Percentiles rank a stretch among this genome's conserved stretches.
These are phyloP conservation scores for Sphaerosporella brunnea DNA, from an alignment of 495 filamentous ascomycete species.

Conservation along the genomic window DNA sequence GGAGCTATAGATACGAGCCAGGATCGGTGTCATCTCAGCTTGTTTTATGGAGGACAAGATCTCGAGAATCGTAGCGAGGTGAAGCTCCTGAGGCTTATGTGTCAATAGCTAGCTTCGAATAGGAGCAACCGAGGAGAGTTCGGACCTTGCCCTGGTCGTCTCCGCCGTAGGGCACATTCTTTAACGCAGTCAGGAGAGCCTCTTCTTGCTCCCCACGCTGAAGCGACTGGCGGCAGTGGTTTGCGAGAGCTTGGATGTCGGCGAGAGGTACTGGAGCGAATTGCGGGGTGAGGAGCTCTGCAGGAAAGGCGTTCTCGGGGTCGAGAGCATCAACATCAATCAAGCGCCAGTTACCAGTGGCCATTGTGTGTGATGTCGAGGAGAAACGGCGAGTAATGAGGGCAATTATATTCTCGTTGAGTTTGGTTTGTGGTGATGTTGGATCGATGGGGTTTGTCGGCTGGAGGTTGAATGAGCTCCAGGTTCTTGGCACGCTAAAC, in stretches of 20 bases:
- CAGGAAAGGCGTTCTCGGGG: slow-evolving; percentile 54
- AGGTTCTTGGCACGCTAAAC: too few species aligned
- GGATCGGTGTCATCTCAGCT: slow-evolving; percentile 51
- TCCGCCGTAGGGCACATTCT: slow-evolving; percentile 52
- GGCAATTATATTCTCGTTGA: too few species aligned
- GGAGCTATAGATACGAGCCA: slow-evolving; percentile 42
- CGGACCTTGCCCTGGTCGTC: slow-evolving; percentile 49
- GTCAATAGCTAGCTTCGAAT: too few species aligned
- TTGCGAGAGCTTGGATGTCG: slow-evolving; percentile 44
- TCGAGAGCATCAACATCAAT: slow-evolving; percentile 62
- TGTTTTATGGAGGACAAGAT: slow-evolving; percentile 58
- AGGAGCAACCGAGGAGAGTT: too few species aligned
- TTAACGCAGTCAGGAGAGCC: slow-evolving; percentile 44
- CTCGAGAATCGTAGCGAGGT: slow-evolving; percentile 50
- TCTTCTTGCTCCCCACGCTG: slow-evolving; percentile 52
- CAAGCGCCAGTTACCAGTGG: slow-evolving; percentile 40
- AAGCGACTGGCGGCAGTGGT: slow-evolving; percentile 49
- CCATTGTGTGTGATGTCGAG: slow-evolving; percentile 7
- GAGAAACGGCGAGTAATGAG: too few species aligned
- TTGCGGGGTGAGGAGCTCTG: slow-evolving; percentile 44
- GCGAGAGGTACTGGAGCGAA: slow-evolving; percentile 36
- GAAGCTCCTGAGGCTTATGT: slow-evolving; percentile 37
- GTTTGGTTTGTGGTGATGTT: too few species aligned
- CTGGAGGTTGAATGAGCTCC: too few species aligned
- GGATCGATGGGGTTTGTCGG: too few species aligned